These are phyloP conservation scores for Geotrichum carabidarum DNA, from an alignment of 1,139 yeast genomes.

Conservation along the genomic window DNA sequence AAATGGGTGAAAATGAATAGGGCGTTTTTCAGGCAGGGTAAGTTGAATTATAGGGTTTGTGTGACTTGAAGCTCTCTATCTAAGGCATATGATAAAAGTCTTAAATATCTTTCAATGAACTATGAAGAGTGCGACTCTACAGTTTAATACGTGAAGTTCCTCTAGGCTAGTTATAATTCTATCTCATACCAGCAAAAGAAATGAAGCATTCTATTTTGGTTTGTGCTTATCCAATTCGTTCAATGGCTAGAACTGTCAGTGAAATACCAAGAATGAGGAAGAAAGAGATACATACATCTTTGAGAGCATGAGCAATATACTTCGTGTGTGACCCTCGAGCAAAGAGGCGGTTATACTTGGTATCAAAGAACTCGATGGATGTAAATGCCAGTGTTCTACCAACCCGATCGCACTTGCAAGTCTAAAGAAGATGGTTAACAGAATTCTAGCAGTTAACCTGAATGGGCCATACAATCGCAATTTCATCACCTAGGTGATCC, in stretches of 20 bases:
- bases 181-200: background rate
- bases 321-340: conserved; percentile 46
- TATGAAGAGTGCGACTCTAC: too few species aligned
- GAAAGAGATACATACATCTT: conserved; percentile 33
- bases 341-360: conserved; percentile 31
- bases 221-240: conserved; percentile 19
- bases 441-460: background rate
- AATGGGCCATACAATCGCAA: conserved; percentile 24
- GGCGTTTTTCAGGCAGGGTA: background rate
- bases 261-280: background rate
- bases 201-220: background rate
- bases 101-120: too few species aligned
- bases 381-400: conserved; percentile 44
- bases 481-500: conserved; percentile 22
- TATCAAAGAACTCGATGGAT: conserved; percentile 35
- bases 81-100: too few species aligned
- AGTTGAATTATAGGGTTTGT: too few species aligned
- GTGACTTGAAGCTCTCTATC: too few species aligned
- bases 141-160: too few species aligned
- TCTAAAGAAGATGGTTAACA: conserved; percentile 17
- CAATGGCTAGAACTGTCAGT: conserved; percentile 15
- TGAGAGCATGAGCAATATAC: conserved; percentile 38
- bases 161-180: too few species aligned
- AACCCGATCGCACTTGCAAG: conserved; percentile 36
- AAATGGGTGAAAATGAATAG: background rate